Percentiles rank a stretch among this genome's conserved stretches.
phyloP scores from a whole-genome alignment of 164 flowering plant species.

The Sedum album region DNA sequence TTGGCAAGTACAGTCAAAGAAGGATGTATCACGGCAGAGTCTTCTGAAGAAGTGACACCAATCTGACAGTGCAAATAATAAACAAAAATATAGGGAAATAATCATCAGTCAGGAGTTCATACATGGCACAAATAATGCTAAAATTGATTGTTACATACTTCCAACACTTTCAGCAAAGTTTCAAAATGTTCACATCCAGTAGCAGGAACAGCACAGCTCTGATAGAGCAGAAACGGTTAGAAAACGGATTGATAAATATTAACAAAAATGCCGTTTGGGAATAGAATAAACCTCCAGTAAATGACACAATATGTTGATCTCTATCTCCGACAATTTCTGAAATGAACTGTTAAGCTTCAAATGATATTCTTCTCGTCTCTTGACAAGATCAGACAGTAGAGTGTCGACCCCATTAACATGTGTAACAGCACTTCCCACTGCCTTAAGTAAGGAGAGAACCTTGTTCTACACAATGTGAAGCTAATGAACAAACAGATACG shows the following conservation, averaged over 20 bases:
- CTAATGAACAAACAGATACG: not conserved
- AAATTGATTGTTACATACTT: constrained; percentile 29
- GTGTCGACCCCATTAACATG: constrained; percentile 32
- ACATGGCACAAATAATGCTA: not conserved
- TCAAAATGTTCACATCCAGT: constrained; percentile 22
- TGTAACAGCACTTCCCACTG: constrained; percentile 40
- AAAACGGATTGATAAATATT: not conserved
- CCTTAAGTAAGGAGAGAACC: constrained; percentile 58
- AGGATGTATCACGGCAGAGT: constrained; percentile 46
- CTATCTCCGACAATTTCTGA: constrained; percentile 39
- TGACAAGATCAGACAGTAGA: constrained; percentile 51
- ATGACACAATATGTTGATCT: constrained; percentile 53
- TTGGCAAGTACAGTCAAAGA: constrained; percentile 53
- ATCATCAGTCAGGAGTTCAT: not conserved
- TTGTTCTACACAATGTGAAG: constrained; percentile 39
- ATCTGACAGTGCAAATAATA: constrained; percentile 30
- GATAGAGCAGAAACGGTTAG: not conserved
- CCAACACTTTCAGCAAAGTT: constrained; percentile 42
- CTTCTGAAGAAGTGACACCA: constrained; percentile 30
- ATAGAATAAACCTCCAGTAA: constrained; percentile 86
- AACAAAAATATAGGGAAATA: not conserved
- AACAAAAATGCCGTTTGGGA: too few species aligned
- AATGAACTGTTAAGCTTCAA: constrained; percentile 23
- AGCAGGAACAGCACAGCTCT: constrained; percentile 38
- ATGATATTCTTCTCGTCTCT: constrained; percentile 30